A percentile compares a stretch with the other conserved stretches of the same genome.
phyloP scores from a whole-genome alignment of 768 basidiomycete genomes.

The Suillus tomentosus region DNA sequence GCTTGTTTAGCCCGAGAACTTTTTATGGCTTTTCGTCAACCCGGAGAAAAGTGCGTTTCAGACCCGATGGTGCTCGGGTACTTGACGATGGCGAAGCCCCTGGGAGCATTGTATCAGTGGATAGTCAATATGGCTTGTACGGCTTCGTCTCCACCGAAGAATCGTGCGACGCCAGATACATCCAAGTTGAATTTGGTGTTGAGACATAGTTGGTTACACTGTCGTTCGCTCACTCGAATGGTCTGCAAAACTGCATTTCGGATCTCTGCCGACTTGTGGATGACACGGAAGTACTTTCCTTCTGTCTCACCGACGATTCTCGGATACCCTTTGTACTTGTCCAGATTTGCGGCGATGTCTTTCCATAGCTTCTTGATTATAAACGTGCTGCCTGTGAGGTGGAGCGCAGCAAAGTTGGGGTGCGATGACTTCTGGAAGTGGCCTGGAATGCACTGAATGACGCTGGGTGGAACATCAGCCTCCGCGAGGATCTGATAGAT shows the following conservation, averaged over 20 bases:
- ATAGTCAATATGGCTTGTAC: constrained; percentile 34
- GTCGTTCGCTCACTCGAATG: constrained; percentile 51
- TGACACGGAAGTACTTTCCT: constrained; percentile 97
- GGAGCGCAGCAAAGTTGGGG: constrained; percentile 82
- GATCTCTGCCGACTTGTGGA: constrained; percentile 86
- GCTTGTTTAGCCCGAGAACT: no score
- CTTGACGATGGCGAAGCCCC: constrained; percentile 32
- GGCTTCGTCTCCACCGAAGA: constrained; percentile 37
- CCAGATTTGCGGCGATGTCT: constrained; percentile 86
- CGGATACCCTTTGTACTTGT: constrained; percentile 87
- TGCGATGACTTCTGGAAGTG: constrained; percentile 80
- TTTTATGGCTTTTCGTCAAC: no score
- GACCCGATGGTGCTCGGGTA: constrained; percentile 30
- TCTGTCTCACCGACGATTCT: constrained; percentile 97
- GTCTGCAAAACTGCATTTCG: constrained; percentile 88
- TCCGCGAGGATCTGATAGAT: constrained; percentile 89
- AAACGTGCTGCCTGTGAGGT: constrained; percentile 95
- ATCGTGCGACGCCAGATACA: constrained; percentile 30
- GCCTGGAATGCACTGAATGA: constrained; percentile 95
- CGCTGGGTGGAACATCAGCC: constrained; percentile 91
- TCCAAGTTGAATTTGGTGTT: constrained; percentile 21
- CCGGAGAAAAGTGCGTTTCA: constrained; percentile 34
- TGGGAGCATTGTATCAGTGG: constrained; percentile 42
- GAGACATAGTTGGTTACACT: neutral
- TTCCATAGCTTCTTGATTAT: constrained; percentile 98